Base-by-base conservation (phyloP, 2,329 filamentous ascomycete genomes). In the Talaromyces sp. region DNA sequence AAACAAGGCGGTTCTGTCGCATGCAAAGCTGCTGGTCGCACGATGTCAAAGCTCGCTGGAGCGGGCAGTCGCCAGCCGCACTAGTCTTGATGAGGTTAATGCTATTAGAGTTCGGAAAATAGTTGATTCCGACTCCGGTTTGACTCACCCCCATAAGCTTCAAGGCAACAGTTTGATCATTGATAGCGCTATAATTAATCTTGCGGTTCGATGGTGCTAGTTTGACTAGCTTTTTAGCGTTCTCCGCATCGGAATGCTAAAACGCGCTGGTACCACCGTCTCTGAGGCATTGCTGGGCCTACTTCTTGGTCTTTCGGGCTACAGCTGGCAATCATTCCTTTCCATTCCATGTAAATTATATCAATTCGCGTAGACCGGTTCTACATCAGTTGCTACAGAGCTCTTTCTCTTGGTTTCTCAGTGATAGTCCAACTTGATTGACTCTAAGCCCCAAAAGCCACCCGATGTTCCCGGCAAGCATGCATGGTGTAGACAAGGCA, bases 401-500 rank as follows among this genome's bases (percentile, higher is more conserved):
- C 16, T 18, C 16, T n/a, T 18, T 9, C n/a, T 4, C 40, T 10
- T 7, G 42, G 5, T 27, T 6, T 52, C 12, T 31, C 50, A 8
- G 28, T 31, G 14, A 53, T 53, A 12, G 50, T 53, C 50, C 14
- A 18, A 47, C 16, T 18, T 9, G 44, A 47, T 12, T 27, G 44
- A 27, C 5, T 47, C 3, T 47, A 14, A 4, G 18, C n/a, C 12
- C 12, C 31, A 51, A 40, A 55, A 53, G 18, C 6, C n/a, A 12
- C 18, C 54, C 59, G 36, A 40, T 36, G 10, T 23, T 18, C 36
- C 40, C 61, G 52, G 28, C 40, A 59, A 59, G 56, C 51, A 67
- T 67, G 64, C 65, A 59, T 57, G 63, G 61, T 63, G 56, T 61
- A 59, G 63, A 60, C 31, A 58, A 63, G 57, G 61, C 62, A 63